Percentiles rank a stretch among this genome's conserved stretches.
Conservation (phyloP, 2,329 filamentous ascomycete genomes). For the Scytalidium sp. region DNA sequence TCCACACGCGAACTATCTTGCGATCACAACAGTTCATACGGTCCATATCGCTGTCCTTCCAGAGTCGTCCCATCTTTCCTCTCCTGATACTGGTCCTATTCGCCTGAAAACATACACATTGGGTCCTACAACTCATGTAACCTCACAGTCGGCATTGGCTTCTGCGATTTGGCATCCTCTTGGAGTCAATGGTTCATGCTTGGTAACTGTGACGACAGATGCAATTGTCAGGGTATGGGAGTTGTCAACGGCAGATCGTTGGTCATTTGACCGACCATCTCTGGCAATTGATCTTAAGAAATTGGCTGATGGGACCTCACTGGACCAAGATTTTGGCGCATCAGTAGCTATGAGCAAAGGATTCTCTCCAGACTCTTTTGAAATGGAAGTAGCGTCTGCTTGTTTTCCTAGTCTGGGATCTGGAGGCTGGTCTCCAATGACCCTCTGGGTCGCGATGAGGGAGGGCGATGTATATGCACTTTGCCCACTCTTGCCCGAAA, state of each 20-base stretch:
- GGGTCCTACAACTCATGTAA: conserved; percentile 89
- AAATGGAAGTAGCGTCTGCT: conserved; percentile 91
- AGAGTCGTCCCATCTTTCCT: conserved; percentile 71
- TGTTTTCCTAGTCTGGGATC: conserved; percentile 67
- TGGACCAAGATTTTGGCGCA: conserved; percentile 80
- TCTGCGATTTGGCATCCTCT: conserved; percentile 91
- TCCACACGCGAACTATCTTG: conserved; percentile 76
- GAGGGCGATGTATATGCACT: conserved; percentile 92
- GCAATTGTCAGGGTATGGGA: conserved; percentile 91
- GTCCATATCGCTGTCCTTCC: conserved; percentile 86
- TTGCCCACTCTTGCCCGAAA: conserved; percentile 82
- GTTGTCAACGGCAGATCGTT: conserved; percentile 76
- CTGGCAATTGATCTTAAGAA: conserved; percentile 87
- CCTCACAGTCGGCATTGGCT: conserved; percentile 76
- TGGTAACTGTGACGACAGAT: conserved; percentile 87
- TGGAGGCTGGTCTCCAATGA: conserved; percentile 94
- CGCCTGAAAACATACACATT: conserved; percentile 85
- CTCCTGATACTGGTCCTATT: conserved; percentile 64
- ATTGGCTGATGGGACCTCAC: conserved; percentile 76
- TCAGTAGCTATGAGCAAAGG: conserved; percentile 72
- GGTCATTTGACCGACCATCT: conserved; percentile 81
- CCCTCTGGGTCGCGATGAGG: conserved; percentile 93
- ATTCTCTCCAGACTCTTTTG: conserved; percentile 84
- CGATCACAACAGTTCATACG: conserved; percentile 82
- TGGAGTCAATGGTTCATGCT: conserved; percentile 73